Evolutionary conservation across 805 yeast species (phyloP).

Genomic region (Wickerhamiella hasegawae): DNA sequence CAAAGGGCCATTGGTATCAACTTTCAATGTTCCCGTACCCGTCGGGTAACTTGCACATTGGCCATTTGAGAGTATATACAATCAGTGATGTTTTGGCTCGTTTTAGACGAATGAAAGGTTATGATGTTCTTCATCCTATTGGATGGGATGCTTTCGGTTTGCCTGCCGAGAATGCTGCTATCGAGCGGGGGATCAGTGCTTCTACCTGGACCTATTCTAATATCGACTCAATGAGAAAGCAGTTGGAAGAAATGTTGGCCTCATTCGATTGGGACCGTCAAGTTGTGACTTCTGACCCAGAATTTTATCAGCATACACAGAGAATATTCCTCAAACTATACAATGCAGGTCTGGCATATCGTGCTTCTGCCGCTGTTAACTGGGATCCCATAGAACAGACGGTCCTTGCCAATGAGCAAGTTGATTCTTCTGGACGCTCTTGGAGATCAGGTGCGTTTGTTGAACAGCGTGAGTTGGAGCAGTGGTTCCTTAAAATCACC

Average conservation of each 20-base stretch:
- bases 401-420: conserved; percentile 93
- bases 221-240: conserved; percentile 73
- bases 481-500: conserved; percentile 91
- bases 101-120: conserved; percentile 61
- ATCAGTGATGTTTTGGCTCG: conserved; percentile 75
- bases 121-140: conserved; percentile 81
- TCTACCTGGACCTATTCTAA: conserved; percentile 68
- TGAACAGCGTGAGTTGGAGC: conserved; percentile 64
- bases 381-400: conserved; percentile 98
- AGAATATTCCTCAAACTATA: conserved; percentile 58
- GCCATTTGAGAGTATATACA: conserved; percentile 85
- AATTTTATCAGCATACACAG: conserved; percentile 88
- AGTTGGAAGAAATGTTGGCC: conserved; percentile 60
- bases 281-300: conserved; percentile 69
- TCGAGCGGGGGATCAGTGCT: conserved; percentile 68
- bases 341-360: conserved; percentile 69
- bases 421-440: conserved; percentile 74
- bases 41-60: conserved; percentile 83
- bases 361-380: conserved; percentile 75
- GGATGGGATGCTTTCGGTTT: conserved; percentile 99
- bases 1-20: conserved; percentile 35
- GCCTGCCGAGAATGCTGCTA: conserved; percentile 97
- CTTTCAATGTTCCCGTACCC: conserved; percentile 94
- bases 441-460: conserved; percentile 97
- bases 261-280: conserved; percentile 93